Conservation (phyloP, 164 flowering plant species). For the Sedum album region DNA sequence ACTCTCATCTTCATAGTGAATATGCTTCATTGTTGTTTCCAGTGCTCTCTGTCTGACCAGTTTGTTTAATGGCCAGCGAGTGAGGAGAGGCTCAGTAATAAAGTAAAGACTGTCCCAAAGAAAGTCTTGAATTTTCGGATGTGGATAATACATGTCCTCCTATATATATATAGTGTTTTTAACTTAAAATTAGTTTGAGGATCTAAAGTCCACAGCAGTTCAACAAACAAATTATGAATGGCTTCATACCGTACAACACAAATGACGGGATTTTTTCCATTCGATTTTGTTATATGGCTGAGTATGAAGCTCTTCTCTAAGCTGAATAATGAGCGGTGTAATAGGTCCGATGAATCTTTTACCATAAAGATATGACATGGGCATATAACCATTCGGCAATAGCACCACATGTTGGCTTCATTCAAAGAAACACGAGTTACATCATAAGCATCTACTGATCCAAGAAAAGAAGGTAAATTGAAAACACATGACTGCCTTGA, state of each 20-base stretch:
- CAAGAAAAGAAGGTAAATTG: no score
- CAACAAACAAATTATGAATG: no score
- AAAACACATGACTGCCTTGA: no score
- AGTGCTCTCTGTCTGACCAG: conserved; percentile 26
- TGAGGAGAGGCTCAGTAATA: conserved; percentile 27
- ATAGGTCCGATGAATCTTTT: not conserved
- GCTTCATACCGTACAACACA: no score
- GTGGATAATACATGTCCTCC: conserved; percentile 37
- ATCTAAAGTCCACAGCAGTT: not conserved
- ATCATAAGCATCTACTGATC: not conserved
- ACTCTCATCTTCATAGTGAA: conserved; percentile 1
- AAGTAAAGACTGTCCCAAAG: conserved; percentile 31
- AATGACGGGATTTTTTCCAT: no score
- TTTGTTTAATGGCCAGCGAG: conserved; percentile 32
- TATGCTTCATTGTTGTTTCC: conserved; percentile 1
- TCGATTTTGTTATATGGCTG: no score
- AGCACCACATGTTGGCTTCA: not conserved
- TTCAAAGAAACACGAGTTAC: not conserved
- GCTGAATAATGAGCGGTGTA: not conserved
- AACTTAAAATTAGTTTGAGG: no score
- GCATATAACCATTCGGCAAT: not conserved
- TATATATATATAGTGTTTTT: conserved; percentile 8
- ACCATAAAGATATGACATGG: not conserved
- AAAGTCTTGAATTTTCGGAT: conserved; percentile 30
- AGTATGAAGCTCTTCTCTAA: not conserved